A percentile compares a stretch with the other conserved stretches of the same genome.
Evolutionary conservation across 768 basidiomycete genomes (phyloP).

Genomic region (Hypholoma sublateritium): DNA sequence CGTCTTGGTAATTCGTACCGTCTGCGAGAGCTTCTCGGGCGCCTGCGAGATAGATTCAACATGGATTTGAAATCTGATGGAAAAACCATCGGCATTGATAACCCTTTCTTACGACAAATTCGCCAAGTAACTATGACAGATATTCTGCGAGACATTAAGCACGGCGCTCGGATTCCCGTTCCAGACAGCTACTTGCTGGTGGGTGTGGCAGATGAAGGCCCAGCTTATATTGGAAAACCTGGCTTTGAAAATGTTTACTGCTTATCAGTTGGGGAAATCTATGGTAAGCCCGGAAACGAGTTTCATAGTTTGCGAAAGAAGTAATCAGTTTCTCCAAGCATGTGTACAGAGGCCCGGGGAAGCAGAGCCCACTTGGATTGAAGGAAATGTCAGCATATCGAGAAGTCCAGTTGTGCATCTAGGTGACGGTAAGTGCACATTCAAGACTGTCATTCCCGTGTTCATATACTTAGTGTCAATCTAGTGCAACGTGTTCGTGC

Average conservation of each 20-base stretch:
- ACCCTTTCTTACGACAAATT: constrained; percentile 55
- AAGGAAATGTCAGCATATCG: constrained; percentile 63
- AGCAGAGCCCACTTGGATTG: constrained; percentile 49
- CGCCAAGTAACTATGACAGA: constrained; percentile 64
- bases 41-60: constrained; percentile 40
- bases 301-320: not conserved
- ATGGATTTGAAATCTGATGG: constrained; percentile 43
- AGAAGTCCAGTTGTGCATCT: constrained; percentile 76
- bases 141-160: constrained; percentile 73
- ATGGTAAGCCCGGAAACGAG: constrained; percentile 45
- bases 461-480: not conserved
- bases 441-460: not conserved
- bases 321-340: constrained; percentile 31
- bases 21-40: constrained; percentile 50
- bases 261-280: constrained; percentile 60
- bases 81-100: constrained; percentile 40
- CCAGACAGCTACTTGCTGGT: constrained; percentile 69
- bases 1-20: constrained; percentile 44
- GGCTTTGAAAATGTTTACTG: constrained; percentile 54
- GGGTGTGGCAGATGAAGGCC: constrained; percentile 83
- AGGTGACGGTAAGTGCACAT: constrained; percentile 56
- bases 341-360: constrained; percentile 58
- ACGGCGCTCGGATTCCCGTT: constrained; percentile 71
- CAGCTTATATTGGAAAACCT: constrained; percentile 46
- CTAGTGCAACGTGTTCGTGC: constrained; percentile 70